Percentiles rank a stretch among this genome's conserved stretches.
Evolutionary conservation across 2,329 filamentous ascomycete genomes (phyloP).

Genomic region (Epichloe coenophiala): DNA sequence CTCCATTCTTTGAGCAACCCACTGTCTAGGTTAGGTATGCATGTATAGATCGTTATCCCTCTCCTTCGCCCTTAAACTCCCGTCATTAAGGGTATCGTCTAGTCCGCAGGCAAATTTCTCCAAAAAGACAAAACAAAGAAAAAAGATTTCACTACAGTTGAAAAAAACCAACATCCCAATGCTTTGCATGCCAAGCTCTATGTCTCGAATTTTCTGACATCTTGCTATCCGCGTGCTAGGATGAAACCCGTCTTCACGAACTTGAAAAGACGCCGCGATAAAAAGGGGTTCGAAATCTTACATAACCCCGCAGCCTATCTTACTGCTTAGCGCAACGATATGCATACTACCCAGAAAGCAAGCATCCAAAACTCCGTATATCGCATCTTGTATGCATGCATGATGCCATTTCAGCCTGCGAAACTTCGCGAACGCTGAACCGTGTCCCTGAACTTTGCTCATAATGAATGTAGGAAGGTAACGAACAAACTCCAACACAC

Average conservation of each 20-base stretch:
- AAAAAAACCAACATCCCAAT: too few relatives aligned
- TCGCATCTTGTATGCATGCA: not conserved
- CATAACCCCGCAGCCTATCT: too few relatives aligned
- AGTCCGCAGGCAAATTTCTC: not conserved
- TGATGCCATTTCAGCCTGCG: not conserved
- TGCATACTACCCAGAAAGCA: not conserved
- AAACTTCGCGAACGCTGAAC: not conserved
- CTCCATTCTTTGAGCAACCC: not conserved
- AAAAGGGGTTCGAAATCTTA: too few relatives aligned
- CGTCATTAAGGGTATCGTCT: not conserved
- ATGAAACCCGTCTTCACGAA: too few relatives aligned
- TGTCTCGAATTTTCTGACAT: too few relatives aligned
- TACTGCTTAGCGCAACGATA: too few relatives aligned
- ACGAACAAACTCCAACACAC: too few relatives aligned
- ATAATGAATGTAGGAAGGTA: too few relatives aligned
- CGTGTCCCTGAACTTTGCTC: not conserved
- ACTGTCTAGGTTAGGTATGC: not conserved
- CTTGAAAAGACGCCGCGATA: too few relatives aligned
- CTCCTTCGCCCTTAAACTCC: not conserved
- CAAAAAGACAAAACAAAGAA: not conserved
- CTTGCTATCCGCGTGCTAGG: too few relatives aligned
- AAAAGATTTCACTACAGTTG: too few relatives aligned
- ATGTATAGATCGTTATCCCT: not conserved
- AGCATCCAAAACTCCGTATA: not conserved
- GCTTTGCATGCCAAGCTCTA: too few relatives aligned